Evolutionary conservation across 352 stramenopile species (phyloP).

Genomic region (Heterotrichella gracilis): DNA sequence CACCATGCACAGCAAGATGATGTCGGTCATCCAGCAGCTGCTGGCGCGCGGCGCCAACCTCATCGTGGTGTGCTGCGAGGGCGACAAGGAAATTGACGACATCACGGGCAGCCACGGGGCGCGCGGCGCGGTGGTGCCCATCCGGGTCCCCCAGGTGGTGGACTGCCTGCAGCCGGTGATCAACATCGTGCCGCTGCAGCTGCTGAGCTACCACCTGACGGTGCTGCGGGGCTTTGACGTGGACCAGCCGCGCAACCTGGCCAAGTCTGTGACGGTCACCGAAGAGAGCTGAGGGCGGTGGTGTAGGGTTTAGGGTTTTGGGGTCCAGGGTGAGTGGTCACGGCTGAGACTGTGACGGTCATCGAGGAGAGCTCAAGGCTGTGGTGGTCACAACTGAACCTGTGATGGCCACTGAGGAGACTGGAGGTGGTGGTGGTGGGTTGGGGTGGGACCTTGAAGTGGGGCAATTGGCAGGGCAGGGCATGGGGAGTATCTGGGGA

Average conservation of each 20-base stretch:
- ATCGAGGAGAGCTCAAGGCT: no score
- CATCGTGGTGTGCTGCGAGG: slow-evolving; percentile 87
- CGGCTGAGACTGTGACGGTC: no score
- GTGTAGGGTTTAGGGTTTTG: no score
- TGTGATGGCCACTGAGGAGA: no score
- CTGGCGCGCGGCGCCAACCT: slow-evolving; percentile 65
- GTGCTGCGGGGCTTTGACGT: slow-evolving; percentile 78
- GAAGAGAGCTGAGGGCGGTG: no score
- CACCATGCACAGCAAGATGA: slow-evolving; percentile 21
- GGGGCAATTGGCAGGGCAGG: no score
- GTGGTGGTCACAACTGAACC: no score
- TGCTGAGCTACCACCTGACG: slow-evolving; percentile 81
- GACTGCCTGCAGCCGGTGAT: slow-evolving; percentile 57
- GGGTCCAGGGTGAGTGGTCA: no score
- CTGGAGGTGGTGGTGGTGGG: no score
- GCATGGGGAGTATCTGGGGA: no score
- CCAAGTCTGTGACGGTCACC: slow-evolving; percentile 92
- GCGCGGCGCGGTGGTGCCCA: slow-evolving; percentile 54
- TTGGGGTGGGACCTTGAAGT: no score
- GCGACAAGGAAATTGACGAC: slow-evolving; percentile 32
- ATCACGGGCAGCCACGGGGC: no score
- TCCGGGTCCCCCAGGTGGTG: slow-evolving; percentile 44
- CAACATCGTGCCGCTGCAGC: slow-evolving; percentile 67
- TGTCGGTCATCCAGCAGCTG: slow-evolving; percentile 42
- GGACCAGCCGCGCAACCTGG: slow-evolving; percentile 79